Conservation (phyloP, 306 rosid genomes). For the Benincasa hispida region DNA sequence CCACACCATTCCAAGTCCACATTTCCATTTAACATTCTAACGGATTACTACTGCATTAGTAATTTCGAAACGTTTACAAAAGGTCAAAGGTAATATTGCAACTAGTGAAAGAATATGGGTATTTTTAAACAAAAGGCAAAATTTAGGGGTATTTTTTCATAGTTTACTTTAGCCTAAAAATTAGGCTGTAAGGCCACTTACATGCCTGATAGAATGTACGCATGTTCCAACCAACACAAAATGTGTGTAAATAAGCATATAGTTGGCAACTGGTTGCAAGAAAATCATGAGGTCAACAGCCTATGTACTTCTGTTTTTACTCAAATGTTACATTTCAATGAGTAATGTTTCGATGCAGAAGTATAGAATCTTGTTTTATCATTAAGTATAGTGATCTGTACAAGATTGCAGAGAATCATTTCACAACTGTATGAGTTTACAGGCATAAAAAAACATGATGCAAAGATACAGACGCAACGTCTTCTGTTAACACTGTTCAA, state of each 20-base stretch:
- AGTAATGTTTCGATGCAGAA: neutral
- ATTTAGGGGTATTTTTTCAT: neutral
- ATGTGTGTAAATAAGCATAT: neutral
- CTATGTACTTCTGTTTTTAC: neutral
- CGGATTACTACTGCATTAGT: no score
- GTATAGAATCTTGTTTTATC: neutral
- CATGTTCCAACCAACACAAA: neutral
- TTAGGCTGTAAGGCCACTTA: neutral
- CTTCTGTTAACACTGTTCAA: neutral
- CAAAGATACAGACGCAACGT: neutral
- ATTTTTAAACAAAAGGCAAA: neutral
- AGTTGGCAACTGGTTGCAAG: neutral
- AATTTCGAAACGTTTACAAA: no score
- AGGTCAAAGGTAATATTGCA: neutral
- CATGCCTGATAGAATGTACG: neutral
- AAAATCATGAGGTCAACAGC: neutral
- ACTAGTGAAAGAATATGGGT: neutral
- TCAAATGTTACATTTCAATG: neutral
- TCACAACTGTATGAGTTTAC: neutral
- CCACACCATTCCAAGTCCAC: neutral
- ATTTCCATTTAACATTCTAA: no score
- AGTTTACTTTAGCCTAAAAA: neutral
- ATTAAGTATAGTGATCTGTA: neutral
- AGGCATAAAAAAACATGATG: neutral
- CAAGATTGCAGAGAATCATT: neutral